Percentiles rank a stretch among this genome's conserved stretches.
Conservation (phyloP, 2,329 filamentous ascomycete species). For the Chaetothyriales sp. region DNA sequence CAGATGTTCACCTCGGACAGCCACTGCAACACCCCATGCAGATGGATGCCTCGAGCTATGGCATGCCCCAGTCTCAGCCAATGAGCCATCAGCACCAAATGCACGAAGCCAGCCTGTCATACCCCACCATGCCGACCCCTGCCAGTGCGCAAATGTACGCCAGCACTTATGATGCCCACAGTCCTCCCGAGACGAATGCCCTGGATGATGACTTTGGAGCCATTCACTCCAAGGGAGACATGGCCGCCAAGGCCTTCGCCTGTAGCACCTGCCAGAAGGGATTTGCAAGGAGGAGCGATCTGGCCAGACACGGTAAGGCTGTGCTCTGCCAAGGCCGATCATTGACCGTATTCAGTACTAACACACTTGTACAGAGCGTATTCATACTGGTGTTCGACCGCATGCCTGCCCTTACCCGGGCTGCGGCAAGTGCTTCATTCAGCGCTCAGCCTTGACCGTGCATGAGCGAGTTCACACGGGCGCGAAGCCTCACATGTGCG, state of each 20-base stretch:
- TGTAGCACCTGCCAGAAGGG: conserved; percentile 83
- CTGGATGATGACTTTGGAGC: conserved; percentile 29
- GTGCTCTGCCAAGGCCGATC: not conserved
- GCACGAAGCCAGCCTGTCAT: conserved; percentile 37
- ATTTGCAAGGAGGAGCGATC: conserved; percentile 85
- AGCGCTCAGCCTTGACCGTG: conserved; percentile 87
- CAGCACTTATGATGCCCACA: conserved; percentile 25
- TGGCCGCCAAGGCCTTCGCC: conserved; percentile 61
- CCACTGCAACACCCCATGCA: conserved; percentile 32
- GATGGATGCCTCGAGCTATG: conserved; percentile 33
- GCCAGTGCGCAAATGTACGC: conserved; percentile 39
- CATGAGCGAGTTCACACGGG: conserved; percentile 92
- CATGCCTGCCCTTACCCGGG: conserved; percentile 82
- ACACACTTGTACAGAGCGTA: conserved; percentile 54
- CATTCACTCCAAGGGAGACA: conserved; percentile 31
- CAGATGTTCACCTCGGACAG: conserved; percentile 31
- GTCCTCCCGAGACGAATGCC: conserved; percentile 2
- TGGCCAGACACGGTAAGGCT: conserved; percentile 77
- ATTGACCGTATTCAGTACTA: not conserved
- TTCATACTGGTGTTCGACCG: conserved; percentile 80
- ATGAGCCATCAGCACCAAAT: conserved; percentile 35
- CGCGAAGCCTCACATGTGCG: conserved; percentile 97
- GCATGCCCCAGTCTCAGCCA: conserved; percentile 38
- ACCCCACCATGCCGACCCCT: conserved; percentile 40
- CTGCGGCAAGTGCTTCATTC: conserved; percentile 94